Evolutionary conservation across 2,329 filamentous ascomycete species (phyloP), one percentile per base, ranked within the genome.

Genomic region (Colletotrichum trifolii): DNA sequence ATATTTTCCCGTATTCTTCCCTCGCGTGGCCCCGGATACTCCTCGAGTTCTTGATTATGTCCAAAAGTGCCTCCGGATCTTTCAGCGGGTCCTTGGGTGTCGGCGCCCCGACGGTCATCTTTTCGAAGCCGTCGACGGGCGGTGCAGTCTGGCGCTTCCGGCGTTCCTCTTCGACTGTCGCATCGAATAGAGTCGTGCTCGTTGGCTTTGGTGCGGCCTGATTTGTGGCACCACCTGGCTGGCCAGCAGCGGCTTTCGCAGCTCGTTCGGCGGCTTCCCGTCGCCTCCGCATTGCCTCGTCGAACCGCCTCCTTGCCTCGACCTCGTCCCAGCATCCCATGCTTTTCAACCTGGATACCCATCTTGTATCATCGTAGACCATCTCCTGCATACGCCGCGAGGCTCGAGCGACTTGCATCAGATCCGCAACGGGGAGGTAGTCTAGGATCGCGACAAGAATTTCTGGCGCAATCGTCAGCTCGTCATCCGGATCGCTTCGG

Each of bases 281-380:
- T 73, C 86, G 85, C 70, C 81, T 81, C 68, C 82, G 81, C 71
- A 90, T 84, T 8, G 86, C 85, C 33, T 95, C 90, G 67, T 97
- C 95, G 56, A 93, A 92, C 57, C 92, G 83, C 70, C 87, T 89
- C 66, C 94, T 86, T 5, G 96, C 96, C 75, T 97, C 95, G 4
- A 82, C 77, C 75, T 99, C 96, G 73, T 97, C 91, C 96, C 96
- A 99, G 70, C 92, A 91, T 2, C 91, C 92, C 89, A 99, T 97
- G 64, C 86, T 89, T 75, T 91, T 91, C 59, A 99, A 79, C 68
- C 92, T 87, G 68, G 92, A 89, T 43, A 98, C 91, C 96, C 96
- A 99, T 81, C 95, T 87, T 54, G 94, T 93, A 77, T 99, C 96
- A 76, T 99, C 96, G 78, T 98, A 99, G 3, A 97, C 94, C 94